Evolutionary conservation across 257 asterid genomes (phyloP).

Genomic region (Galeopsis tetrahit): DNA sequence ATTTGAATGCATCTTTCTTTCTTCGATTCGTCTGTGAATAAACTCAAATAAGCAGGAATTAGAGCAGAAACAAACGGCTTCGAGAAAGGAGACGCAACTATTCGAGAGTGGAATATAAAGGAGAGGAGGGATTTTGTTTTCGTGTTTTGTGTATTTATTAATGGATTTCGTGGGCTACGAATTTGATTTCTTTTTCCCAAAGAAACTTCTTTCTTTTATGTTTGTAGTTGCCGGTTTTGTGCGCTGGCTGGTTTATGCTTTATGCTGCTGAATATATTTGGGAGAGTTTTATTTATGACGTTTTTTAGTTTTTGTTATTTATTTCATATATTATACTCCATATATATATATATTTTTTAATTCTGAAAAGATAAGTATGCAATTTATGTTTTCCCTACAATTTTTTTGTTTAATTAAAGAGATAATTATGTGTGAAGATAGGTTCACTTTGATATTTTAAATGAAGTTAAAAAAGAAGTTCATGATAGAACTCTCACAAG

Average conservation of each 20-base stretch:
- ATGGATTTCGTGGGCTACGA: background rate
- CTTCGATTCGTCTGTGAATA: conserved; percentile 1
- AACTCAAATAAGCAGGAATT: conserved; percentile 6
- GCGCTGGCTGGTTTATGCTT: too few species aligned
- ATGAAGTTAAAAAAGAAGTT: too few species aligned
- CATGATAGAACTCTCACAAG: too few species aligned
- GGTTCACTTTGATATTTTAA: too few species aligned
- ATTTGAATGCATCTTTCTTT: conserved; percentile 66
- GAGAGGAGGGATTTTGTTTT: conserved; percentile 23
- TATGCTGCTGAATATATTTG: background rate
- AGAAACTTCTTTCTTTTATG: conserved; percentile 21
- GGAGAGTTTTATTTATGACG: conserved; percentile 1
- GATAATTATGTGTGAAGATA: too few species aligned
- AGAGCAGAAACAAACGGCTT: conserved; percentile 9
- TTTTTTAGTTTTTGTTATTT: background rate
- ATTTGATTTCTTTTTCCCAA: conserved; percentile 34
- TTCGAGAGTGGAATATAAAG: background rate
- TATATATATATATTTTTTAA: too few species aligned
- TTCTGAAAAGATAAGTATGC: too few species aligned
- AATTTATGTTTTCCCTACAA: too few species aligned
- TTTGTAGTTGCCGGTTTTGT: background rate
- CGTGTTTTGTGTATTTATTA: background rate
- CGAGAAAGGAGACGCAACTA: background rate
- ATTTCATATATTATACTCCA: too few species aligned
- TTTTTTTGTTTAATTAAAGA: too few species aligned